These are phyloP conservation scores for Biscogniauxia marginata DNA, from an alignment of 2,329 filamentous ascomycete genomes.

Conservation along the genomic window DNA sequence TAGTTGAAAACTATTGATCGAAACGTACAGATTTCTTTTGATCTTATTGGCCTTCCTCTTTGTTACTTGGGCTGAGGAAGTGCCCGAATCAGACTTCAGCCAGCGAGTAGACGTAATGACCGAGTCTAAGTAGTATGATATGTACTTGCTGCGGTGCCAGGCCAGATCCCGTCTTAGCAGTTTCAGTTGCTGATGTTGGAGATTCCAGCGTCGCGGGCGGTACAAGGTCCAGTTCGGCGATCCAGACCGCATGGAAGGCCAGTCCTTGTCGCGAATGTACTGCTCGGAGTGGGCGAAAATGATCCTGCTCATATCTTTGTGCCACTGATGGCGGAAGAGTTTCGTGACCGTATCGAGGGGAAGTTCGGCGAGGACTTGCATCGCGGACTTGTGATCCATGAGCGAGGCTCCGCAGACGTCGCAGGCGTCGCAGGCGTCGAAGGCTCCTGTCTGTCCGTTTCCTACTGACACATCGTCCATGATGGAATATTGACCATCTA, in stretches of 20 bases:
- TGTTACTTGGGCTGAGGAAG: not conserved
- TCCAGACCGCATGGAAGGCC: slow-evolving; percentile 5
- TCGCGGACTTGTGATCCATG: slow-evolving; percentile 20
- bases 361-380: slow-evolving; percentile 21
- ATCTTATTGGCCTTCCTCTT: slow-evolving; percentile 2
- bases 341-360: slow-evolving; percentile 22
- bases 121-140: slow-evolving; percentile 13
- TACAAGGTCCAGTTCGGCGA: slow-evolving; percentile 14
- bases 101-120: slow-evolving; percentile 13
- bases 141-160: slow-evolving; percentile 20
- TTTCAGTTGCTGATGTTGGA: slow-evolving; percentile 10
- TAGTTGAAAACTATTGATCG: too few species aligned
- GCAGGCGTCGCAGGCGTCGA: slow-evolving; percentile 2
- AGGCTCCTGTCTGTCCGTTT: slow-evolving; percentile 4
- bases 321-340: slow-evolving; percentile 26
- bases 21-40: slow-evolving; percentile 1
- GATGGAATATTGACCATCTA: too few species aligned
- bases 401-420: slow-evolving; percentile 12
- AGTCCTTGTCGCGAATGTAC: slow-evolving; percentile 15
- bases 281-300: slow-evolving; percentile 27
- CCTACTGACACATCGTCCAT: not conserved
- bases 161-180: slow-evolving; percentile 13
- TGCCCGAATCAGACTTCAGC: slow-evolving; percentile 13
- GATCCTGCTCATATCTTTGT: slow-evolving; percentile 24
- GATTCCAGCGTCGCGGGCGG: slow-evolving; percentile 9